Percentiles rank a stretch among this genome's conserved stretches.
These are phyloP conservation scores for Trichocomaceae sp. DNA, from an alignment of 2,329 filamentous ascomycete species.

Conservation along the genomic window DNA sequence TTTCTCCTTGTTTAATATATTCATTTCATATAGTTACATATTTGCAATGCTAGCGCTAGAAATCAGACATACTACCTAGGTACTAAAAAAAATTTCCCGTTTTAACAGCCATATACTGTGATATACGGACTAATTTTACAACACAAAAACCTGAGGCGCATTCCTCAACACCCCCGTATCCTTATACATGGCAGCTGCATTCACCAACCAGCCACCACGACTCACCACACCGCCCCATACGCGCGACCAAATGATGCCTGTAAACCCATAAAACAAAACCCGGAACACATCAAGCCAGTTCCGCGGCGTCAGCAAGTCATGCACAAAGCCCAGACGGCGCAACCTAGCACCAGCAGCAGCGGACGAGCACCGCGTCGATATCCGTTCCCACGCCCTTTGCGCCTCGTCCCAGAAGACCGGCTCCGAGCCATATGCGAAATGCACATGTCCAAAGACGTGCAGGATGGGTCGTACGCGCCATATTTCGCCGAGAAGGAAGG, in stretches of 20 bases:
- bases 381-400: constrained; percentile 64
- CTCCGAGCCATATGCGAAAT: constrained; percentile 66
- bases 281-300: constrained; percentile 47
- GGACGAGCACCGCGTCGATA: constrained; percentile 37
- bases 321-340: constrained; percentile 23
- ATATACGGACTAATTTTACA: constrained; percentile 18
- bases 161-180: constrained; percentile 32
- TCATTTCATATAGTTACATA: background rate
- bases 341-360: constrained; percentile 21
- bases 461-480: constrained; percentile 68
- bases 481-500: constrained; percentile 62
- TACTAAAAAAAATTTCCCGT: too few relatives aligned
- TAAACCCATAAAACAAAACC: constrained; percentile 48
- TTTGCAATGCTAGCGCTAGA: background rate
- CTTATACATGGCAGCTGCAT: constrained; percentile 48
- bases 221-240: constrained; percentile 50
- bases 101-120: too few relatives aligned
- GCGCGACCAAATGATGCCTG: constrained; percentile 54
- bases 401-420: constrained; percentile 67
- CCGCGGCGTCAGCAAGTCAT: constrained; percentile 31
- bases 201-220: constrained; percentile 50
- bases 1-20: background rate
- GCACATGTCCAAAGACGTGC: constrained; percentile 81
- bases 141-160: constrained; percentile 31
- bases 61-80: background rate